Evolutionary conservation across 805 yeast species (phyloP), one percentile per base, ranked within the genome.

Genomic region (Komagataella phaffii): DNA sequence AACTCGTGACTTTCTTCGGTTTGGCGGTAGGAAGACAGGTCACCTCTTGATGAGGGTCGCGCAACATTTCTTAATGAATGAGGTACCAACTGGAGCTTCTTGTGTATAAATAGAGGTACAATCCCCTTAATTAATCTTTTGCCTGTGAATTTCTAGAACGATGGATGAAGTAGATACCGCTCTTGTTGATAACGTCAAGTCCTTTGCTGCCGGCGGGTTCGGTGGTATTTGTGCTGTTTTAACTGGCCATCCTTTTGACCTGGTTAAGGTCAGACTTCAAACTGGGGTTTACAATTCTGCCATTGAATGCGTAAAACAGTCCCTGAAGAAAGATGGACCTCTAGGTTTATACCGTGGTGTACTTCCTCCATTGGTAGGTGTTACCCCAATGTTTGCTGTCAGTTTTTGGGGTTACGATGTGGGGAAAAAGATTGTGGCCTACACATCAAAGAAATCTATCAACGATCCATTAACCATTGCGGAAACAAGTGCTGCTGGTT

Each of bases 371-470:
- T 70, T 91, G 50, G 64, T 87, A n/a, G 99, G 99, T 21, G 97
- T 91, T 19, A 93, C 98, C 0, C 99, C 99, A 24, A 93, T 91
- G 87, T 93, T 93, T 72, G 98, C 98, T 2, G 93, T 93, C 21
- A 85, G 96, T 1, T 91, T 91, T 71, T 91, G 99, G 98, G 98
- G 98, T 62, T 91, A 93, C 67, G 97, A 89, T 62, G 73, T 88
- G 51, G 98, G 98, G 55, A 89, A 88, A 69, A 80, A 79, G 56
- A 53, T 91, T 2, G 95, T 90, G 2, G 59, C 77, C 1, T 57
- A 66, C 3, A 67, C 61, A 52, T 64, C 71, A 3, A 74, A 74
- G 6, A 59, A 63, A 7, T 58, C 64, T 6, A 57, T 62, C 3
- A 59, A 66, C 17, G 63, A 67, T 1, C 64, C 67, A 19, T 75